phyloP scores from a whole-genome alignment of 805 yeast species.

The Nakazawaea siamensis region DNA sequence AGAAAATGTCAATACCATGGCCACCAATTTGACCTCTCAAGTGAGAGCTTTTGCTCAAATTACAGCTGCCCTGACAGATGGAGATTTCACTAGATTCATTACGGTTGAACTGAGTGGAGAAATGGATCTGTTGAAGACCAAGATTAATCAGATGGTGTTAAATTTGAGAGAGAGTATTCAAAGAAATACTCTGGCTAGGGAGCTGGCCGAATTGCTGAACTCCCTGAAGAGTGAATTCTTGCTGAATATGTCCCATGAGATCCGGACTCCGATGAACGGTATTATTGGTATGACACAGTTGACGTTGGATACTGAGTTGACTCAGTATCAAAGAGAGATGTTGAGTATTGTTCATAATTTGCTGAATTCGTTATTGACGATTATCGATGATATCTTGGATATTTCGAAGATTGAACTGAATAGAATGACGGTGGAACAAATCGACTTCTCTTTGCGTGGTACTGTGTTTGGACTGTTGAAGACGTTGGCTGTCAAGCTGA shows the following conservation, averaged over 20 bases:
- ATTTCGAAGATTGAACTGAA: slow-evolving; percentile 91
- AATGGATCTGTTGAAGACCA: slow-evolving; percentile 65
- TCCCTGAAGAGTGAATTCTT: slow-evolving; percentile 84
- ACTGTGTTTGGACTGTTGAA: slow-evolving; percentile 87
- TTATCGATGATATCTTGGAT: slow-evolving; percentile 85
- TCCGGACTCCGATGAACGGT: slow-evolving; percentile 90
- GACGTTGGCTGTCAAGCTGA: slow-evolving; percentile 84
- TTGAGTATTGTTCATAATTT: slow-evolving; percentile 80
- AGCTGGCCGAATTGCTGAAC: slow-evolving; percentile 88
- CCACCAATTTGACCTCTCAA: slow-evolving; percentile 85
- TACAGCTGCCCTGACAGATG: slow-evolving; percentile 91
- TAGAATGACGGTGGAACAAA: slow-evolving; percentile 87
- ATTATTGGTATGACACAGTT: slow-evolving; percentile 89
- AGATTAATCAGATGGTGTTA: slow-evolving; percentile 75
- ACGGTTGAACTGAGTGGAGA: slow-evolving; percentile 92
- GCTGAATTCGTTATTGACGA: slow-evolving; percentile 78
- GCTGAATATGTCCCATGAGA: slow-evolving; percentile 84
- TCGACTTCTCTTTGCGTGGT: slow-evolving; percentile 78
- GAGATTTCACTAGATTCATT: slow-evolving; percentile 83
- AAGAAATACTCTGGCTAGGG: slow-evolving; percentile 88
- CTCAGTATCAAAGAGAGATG: slow-evolving; percentile 91
- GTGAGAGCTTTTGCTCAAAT: slow-evolving; percentile 91
- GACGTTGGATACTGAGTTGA: slow-evolving; percentile 79
- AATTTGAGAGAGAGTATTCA: slow-evolving; percentile 84
- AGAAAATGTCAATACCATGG: slow-evolving; percentile 89